phyloP scores from a whole-genome alignment of 192 early-diverging fungal genomes.

The Phlyctochytrium arcticum region DNA sequence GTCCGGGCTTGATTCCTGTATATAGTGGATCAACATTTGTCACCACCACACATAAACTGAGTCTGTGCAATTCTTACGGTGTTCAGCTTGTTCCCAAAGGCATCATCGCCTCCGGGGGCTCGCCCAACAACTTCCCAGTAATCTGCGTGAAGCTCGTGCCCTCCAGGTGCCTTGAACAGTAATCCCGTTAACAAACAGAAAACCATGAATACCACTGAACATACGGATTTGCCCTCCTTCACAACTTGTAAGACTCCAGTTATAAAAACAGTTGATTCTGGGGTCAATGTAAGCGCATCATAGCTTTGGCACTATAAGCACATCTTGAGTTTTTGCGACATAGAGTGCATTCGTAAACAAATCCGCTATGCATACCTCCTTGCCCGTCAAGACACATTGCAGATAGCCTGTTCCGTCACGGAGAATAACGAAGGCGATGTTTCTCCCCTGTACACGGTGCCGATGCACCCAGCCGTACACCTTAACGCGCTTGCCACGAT shows the following conservation, averaged over 20 bases:
- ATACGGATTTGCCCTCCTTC: conserved; percentile 81
- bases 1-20: conserved; percentile 83
- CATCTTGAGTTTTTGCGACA: conserved; percentile 6
- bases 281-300: conserved; percentile 84
- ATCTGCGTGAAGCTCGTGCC: conserved; percentile 90
- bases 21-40: no score
- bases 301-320: conserved; percentile 79
- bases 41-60: no score
- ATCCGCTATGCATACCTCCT: conserved; percentile 50
- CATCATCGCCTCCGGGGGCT: conserved; percentile 90
- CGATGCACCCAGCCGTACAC: conserved; percentile 95
- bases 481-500: conserved; percentile 73
- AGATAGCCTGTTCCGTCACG: conserved; percentile 91
- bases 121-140: conserved; percentile 88
- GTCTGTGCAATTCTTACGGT: conserved; percentile 30
- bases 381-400: conserved; percentile 84
- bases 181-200: conserved; percentile 30
- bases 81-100: conserved; percentile 84
- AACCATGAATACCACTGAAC: neutral
- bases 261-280: conserved; percentile 84
- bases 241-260: conserved; percentile 81
- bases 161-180: no score
- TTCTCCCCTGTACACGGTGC: conserved; percentile 90
- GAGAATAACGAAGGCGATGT: conserved; percentile 85
- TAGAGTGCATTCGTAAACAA: no score